phyloP scores from a whole-genome alignment of 164 flowering plant species.

The Taxillus chinensis region DNA sequence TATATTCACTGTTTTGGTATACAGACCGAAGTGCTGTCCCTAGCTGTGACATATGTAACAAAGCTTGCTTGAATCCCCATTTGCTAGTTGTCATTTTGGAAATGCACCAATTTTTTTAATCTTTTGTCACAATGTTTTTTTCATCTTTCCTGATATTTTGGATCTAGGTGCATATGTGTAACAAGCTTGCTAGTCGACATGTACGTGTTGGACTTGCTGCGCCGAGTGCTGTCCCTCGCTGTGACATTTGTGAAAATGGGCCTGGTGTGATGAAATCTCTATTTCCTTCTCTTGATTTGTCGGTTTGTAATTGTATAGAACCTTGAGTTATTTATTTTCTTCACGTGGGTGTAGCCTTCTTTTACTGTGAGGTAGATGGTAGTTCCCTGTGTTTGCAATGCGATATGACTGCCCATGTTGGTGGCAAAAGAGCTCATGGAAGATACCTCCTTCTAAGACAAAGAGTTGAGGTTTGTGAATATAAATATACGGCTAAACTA shows the following conservation, averaged over 20 bases:
- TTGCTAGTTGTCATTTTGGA: too few species aligned
- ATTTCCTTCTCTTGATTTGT: neutral
- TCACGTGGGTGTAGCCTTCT: slow-evolving; percentile 36
- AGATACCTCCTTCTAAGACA: slow-evolving; percentile 85
- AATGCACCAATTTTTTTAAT: too few species aligned
- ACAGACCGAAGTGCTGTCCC: too few species aligned
- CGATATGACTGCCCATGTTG: slow-evolving; percentile 93
- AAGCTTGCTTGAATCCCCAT: too few species aligned
- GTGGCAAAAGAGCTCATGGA: slow-evolving; percentile 89
- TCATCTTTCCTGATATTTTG: slow-evolving; percentile 1
- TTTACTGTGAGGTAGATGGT: slow-evolving; percentile 54
- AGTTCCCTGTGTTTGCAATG: slow-evolving; percentile 62
- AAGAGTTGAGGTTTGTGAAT: slow-evolving; percentile 72
- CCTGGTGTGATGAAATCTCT: slow-evolving; percentile 34
- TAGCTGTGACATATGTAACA: too few species aligned
- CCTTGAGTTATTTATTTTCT: neutral
- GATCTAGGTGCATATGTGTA: slow-evolving; percentile 89
- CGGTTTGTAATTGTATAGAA: neutral
- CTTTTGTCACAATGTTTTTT: too few species aligned
- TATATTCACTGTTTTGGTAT: too few species aligned
- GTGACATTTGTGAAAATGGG: slow-evolving; percentile 95
- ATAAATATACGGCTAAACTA: neutral
- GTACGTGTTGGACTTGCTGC: slow-evolving; percentile 78
- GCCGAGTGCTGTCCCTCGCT: slow-evolving; percentile 74
- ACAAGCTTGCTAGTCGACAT: slow-evolving; percentile 92